phyloP scores from a whole-genome alignment of 2,329 filamentous ascomycete genomes.

The Bisporella sp. region DNA sequence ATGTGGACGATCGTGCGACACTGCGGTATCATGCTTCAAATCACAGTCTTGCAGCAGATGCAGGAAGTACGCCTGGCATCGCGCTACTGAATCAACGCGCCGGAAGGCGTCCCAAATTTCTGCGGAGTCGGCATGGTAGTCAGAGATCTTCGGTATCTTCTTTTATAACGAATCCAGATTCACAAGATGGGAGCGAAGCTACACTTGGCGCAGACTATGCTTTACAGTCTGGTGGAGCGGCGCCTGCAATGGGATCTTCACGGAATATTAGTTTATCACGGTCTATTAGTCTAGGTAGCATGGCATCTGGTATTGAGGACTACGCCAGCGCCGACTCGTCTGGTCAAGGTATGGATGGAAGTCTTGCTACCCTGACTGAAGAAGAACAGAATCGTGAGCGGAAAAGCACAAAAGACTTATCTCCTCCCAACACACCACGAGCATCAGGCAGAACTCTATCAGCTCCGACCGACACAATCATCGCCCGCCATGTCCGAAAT shows the following conservation, averaged over 20 bases:
- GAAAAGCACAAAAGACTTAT: slow-evolving; percentile 39
- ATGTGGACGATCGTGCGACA: slow-evolving; percentile 14
- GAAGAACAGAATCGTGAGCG: slow-evolving; percentile 42
- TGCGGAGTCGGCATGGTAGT: slow-evolving; percentile 47
- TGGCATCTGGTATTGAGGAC: slow-evolving; percentile 69
- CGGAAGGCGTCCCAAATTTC: slow-evolving; percentile 46
- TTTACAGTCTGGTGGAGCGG: slow-evolving; percentile 72
- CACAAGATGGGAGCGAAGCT: slow-evolving; percentile 57
- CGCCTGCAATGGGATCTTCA: slow-evolving; percentile 46
- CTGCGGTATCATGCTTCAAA: slow-evolving; percentile 30
- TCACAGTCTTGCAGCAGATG: slow-evolving; percentile 31
- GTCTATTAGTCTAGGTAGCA: slow-evolving; percentile 81
- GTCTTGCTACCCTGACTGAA: slow-evolving; percentile 51
- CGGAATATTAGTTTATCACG: slow-evolving; percentile 51
- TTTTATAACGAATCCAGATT: slow-evolving; percentile 46
- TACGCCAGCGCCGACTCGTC: slow-evolving; percentile 22
- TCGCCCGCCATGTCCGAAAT: slow-evolving; percentile 81
- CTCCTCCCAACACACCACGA: slow-evolving; percentile 63
- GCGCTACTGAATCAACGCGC: slow-evolving; percentile 31
- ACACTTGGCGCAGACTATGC: slow-evolving; percentile 75
- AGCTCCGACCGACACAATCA: slow-evolving; percentile 78
- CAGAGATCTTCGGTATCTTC: slow-evolving; percentile 56
- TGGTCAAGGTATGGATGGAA: slow-evolving; percentile 32
- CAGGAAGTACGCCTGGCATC: slow-evolving; percentile 39
- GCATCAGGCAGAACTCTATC: slow-evolving; percentile 42